phyloP scores from a whole-genome alignment of 2,329 filamentous ascomycete species.

The Kalmusia sp. region DNA sequence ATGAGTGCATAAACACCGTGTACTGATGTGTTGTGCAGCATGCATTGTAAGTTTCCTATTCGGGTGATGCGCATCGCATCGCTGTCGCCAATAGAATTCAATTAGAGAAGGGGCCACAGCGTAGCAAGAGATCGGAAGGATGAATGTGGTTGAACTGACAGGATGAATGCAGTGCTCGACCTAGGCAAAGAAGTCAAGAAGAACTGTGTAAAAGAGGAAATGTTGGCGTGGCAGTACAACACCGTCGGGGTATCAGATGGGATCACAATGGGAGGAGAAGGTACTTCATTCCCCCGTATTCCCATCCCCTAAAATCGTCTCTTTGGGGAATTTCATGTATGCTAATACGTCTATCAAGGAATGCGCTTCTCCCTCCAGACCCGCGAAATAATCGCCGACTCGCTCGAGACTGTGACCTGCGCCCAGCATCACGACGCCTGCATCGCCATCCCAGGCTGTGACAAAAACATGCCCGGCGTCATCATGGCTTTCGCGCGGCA shows the following conservation, averaged over 20 bases:
- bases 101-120: no score
- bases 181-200: constrained; percentile 88
- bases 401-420: constrained; percentile 90
- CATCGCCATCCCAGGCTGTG: constrained; percentile 90
- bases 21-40: constrained; percentile 49
- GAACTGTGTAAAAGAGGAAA: constrained; percentile 78
- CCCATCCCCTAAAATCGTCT: no score
- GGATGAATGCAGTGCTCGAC: constrained; percentile 69
- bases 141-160: constrained; percentile 6
- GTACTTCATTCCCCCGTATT: constrained; percentile 49
- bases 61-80: background rate
- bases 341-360: constrained; percentile 57
- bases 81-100: constrained; percentile 9
- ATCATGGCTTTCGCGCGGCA: constrained; percentile 90
- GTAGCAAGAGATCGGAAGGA: background rate
- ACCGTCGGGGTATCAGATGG: constrained; percentile 89
- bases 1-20: background rate
- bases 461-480: constrained; percentile 97
- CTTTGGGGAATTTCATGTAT: background rate
- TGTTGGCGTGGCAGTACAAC: constrained; percentile 95
- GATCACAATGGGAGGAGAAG: constrained; percentile 95
- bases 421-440: constrained; percentile 93
- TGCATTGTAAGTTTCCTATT: constrained; percentile 53
- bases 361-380: constrained; percentile 95
- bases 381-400: constrained; percentile 91